phyloP scores from a whole-genome alignment of 1,284 basidiomycete genomes.

The Leccinum solheimii region DNA sequence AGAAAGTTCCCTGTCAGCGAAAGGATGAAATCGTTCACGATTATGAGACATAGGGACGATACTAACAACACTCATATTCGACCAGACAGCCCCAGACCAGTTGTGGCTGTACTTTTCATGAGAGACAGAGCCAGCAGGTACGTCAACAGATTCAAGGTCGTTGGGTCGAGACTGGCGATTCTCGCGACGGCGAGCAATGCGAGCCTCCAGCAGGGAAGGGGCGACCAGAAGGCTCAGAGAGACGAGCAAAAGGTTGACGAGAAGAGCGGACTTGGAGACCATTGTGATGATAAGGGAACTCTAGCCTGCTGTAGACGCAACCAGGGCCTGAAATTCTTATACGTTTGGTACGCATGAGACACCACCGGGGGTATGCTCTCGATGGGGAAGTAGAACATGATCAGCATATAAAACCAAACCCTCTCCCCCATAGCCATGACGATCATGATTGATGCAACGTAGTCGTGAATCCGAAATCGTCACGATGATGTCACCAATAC shows the following conservation, averaged over 20 bases:
- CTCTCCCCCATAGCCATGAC: neutral
- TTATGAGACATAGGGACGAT: neutral
- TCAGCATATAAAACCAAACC: too few species aligned
- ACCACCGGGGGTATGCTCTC: neutral
- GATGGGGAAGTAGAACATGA: neutral
- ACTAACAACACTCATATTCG: neutral
- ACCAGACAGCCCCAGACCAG: neutral
- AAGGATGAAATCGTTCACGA: neutral
- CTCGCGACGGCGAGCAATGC: neutral
- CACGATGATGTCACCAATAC: neutral
- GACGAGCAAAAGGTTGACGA: neutral
- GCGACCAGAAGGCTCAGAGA: neutral
- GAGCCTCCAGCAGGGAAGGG: neutral
- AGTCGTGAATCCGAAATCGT: neutral
- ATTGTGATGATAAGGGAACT: neutral
- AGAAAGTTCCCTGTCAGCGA: neutral
- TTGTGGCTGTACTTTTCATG: neutral
- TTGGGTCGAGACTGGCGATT: neutral
- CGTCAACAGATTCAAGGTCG: neutral
- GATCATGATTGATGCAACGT: neutral
- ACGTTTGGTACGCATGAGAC: neutral
- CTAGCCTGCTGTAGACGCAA: neutral
- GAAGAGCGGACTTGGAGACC: neutral
- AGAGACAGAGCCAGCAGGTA: neutral
- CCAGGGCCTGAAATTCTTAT: neutral